Conservation (phyloP, 139 green algal species). For the Chlorella sp. region DNA sequence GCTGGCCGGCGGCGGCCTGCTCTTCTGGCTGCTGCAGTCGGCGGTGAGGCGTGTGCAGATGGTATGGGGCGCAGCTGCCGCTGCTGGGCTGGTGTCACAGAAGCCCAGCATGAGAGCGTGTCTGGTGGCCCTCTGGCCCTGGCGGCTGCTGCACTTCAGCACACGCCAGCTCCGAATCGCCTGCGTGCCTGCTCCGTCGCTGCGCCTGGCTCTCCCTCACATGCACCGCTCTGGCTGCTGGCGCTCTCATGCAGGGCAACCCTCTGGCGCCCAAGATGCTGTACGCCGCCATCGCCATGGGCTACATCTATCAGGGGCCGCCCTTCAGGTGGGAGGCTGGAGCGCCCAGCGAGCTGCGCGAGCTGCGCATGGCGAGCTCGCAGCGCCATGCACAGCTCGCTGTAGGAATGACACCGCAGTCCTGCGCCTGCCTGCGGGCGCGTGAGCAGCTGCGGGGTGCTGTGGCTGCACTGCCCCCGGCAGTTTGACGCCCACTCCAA, state of each 20-base stretch:
- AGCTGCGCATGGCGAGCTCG: no score
- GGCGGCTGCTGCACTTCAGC: background rate
- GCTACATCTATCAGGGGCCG: constrained; percentile 98
- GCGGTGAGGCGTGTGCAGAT: constrained; percentile 17
- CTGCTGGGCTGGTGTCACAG: no score
- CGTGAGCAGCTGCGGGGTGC: no score
- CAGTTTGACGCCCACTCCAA: no score
- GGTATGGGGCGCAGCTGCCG: background rate
- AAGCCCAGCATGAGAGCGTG: background rate
- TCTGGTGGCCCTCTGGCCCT: background rate
- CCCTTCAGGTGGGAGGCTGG: constrained; percentile 83
- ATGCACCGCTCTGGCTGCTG: background rate
- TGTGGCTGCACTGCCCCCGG: no score
- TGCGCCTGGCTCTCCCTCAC: background rate
- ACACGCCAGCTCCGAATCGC: background rate
- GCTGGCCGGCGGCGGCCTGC: constrained; percentile 54
- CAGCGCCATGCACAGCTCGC: no score
- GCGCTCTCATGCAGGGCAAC: constrained; percentile 27
- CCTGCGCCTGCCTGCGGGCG: no score
- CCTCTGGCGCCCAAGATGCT: constrained; percentile 69
- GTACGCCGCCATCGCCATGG: constrained; percentile 78
- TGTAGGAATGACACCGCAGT: no score
- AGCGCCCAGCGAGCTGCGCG: no score
- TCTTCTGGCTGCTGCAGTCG: constrained; percentile 42
- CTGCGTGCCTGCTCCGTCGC: background rate